phyloP scores from a whole-genome alignment of 768 basidiomycete species.

The Tulasnella sp. region DNA sequence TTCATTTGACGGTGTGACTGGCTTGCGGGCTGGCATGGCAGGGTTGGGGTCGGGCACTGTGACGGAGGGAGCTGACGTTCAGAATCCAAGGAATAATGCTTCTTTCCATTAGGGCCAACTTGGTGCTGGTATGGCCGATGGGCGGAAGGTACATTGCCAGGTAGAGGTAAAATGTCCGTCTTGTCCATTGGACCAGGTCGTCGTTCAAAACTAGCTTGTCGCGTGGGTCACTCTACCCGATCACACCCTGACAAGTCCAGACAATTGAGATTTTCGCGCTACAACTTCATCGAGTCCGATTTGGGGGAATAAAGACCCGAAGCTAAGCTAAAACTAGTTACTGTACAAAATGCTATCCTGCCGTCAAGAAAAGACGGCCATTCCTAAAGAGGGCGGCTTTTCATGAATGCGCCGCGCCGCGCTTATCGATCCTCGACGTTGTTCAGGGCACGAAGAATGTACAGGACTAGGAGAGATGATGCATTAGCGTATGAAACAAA shows the following conservation, averaged over 20 bases:
- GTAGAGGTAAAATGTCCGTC: not conserved
- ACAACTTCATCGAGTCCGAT: not conserved
- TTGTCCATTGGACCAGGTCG: conserved; percentile 11
- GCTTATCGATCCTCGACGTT: conserved; percentile 36
- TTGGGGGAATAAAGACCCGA: not conserved
- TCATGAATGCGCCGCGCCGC: not conserved
- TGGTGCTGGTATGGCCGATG: not conserved
- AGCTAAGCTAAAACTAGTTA: not conserved
- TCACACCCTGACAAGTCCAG: conserved; percentile 5
- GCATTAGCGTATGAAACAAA: conserved; percentile 23
- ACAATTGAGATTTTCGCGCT: not conserved
- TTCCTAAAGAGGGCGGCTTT: not conserved
- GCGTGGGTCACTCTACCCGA: not conserved
- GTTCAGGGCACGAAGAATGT: conserved; percentile 78
- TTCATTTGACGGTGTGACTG: conserved; percentile 10
- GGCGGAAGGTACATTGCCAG: not conserved
- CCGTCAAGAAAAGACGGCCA: not conserved
- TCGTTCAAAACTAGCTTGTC: not conserved
- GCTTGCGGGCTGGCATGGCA: conserved; percentile 12
- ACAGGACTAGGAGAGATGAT: conserved; percentile 55
- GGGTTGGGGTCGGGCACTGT: not conserved
- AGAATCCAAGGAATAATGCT: not conserved
- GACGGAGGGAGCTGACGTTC: not conserved
- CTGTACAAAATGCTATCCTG: not conserved
- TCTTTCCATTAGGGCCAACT: not conserved